Percentiles rank a stretch among this genome's conserved stretches.
phyloP scores from a whole-genome alignment of 495 filamentous ascomycete species.

The Xylaria cubensis region DNA sequence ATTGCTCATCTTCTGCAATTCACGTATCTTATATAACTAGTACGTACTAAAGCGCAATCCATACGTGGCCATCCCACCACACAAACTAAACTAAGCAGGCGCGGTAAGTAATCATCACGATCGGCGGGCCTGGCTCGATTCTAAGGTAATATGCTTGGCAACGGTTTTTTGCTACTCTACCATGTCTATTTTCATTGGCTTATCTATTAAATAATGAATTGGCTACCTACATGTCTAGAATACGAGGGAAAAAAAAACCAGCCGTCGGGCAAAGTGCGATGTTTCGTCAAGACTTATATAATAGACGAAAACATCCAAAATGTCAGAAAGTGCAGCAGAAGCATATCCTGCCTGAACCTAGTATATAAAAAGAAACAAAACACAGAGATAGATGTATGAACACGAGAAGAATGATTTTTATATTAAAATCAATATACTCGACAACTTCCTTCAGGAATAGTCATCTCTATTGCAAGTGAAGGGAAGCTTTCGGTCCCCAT shows the following conservation, averaged over 20 bases:
- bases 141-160: neutral
- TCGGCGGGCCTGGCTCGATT: conserved; percentile 2
- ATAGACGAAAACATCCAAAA: neutral
- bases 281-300: too few relatives aligned
- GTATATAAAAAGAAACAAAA: neutral
- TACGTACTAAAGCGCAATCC: neutral
- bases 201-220: too few relatives aligned
- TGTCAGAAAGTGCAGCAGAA: neutral
- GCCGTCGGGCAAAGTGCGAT: too few relatives aligned
- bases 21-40: too few relatives aligned
- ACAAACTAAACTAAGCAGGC: too few relatives aligned
- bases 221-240: neutral
- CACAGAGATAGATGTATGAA: neutral
- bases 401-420: neutral
- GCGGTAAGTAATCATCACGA: conserved; percentile 22
- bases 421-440: conserved; percentile 1
- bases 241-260: neutral
- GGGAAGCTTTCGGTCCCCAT: neutral
- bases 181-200: too few relatives aligned
- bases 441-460: conserved; percentile 1
- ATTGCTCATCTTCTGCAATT: too few relatives aligned
- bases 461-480: neutral
- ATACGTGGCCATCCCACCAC: neutral
- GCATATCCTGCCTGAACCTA: neutral
- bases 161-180: neutral